Percentiles rank a stretch among this genome's conserved stretches.
These are phyloP conservation scores for Parachlorella kessleri DNA, from an alignment of 139 green algal genomes.

Conservation along the genomic window DNA sequence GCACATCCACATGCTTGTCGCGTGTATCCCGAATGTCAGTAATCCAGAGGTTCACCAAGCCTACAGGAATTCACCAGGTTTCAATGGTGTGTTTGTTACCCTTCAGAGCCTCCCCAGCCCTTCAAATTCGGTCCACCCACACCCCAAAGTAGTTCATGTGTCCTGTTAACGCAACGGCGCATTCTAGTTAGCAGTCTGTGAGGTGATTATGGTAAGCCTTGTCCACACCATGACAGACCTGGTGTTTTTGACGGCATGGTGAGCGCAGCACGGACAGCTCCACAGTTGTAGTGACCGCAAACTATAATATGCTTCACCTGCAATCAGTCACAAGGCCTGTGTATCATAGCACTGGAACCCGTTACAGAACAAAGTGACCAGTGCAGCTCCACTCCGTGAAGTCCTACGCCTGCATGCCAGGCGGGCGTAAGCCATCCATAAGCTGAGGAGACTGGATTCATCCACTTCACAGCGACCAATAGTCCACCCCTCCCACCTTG, in stretches of 20 bases:
- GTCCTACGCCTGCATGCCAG: too few relatives aligned
- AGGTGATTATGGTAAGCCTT: not conserved
- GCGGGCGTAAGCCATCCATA: too few relatives aligned
- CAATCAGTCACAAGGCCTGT: too few relatives aligned
- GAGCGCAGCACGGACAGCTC: slow-evolving; percentile 69
- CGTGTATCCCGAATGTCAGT: slow-evolving; percentile 62
- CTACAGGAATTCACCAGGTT: slow-evolving; percentile 4
- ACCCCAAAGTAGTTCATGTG: not conserved
- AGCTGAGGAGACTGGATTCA: too few relatives aligned
- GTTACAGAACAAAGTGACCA: too few relatives aligned
- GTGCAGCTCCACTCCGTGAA: too few relatives aligned
- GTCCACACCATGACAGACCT: not conserved
- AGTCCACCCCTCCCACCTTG: slow-evolving; percentile 38
- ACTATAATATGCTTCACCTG: slow-evolving; percentile 86
- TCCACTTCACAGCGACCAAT: not conserved
- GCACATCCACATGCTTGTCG: slow-evolving; percentile 28
- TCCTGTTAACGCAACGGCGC: not conserved
- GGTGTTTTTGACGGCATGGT: slow-evolving; percentile 56
- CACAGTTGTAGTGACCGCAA: slow-evolving; percentile 85
- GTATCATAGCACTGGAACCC: too few relatives aligned
- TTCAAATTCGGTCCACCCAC: not conserved
- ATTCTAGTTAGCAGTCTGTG: not conserved
- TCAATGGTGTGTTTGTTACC: not conserved
- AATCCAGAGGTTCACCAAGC: slow-evolving; percentile 85
- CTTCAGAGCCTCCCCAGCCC: not conserved